phyloP scores from a whole-genome alignment of 495 filamentous ascomycete species.

The Aspergillus campestris region DNA sequence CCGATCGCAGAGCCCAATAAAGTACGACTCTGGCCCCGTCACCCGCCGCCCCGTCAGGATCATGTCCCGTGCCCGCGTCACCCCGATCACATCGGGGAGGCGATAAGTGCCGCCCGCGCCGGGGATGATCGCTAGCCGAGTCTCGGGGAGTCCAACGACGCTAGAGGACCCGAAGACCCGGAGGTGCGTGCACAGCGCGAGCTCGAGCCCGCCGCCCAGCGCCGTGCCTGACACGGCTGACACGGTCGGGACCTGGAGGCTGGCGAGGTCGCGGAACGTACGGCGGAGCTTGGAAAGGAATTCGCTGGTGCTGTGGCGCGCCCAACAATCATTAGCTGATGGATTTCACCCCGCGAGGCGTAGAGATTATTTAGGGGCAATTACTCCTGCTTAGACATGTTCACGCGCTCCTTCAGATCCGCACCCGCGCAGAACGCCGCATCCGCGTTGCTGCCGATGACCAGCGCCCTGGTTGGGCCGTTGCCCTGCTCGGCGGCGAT shows the following conservation, averaged over 20 bases:
- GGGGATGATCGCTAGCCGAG: slow-evolving; percentile 83
- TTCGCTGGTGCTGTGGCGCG: slow-evolving; percentile 47
- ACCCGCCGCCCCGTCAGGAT: slow-evolving; percentile 80
- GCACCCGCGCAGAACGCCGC: slow-evolving; percentile 87
- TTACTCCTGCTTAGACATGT: slow-evolving; percentile 63
- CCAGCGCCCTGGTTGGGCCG: slow-evolving; percentile 62
- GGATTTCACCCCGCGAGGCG: too few species aligned
- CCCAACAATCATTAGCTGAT: too few species aligned
- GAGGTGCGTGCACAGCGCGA: slow-evolving; percentile 78
- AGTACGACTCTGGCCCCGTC: slow-evolving; percentile 68
- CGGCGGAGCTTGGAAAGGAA: slow-evolving; percentile 70
- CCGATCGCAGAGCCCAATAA: slow-evolving; percentile 74
- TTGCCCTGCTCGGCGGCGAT: slow-evolving; percentile 59
- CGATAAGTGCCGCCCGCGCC: slow-evolving; percentile 90
- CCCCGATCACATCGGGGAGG: slow-evolving; percentile 67
- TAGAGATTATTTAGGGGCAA: too few species aligned
- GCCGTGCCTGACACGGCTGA: slow-evolving; percentile 71
- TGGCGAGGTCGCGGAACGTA: slow-evolving; percentile 58
- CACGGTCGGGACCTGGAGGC: slow-evolving; percentile 81
- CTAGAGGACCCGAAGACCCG: slow-evolving; percentile 71
- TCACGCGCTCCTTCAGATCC: slow-evolving; percentile 79
- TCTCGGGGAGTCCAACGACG: slow-evolving; percentile 78
- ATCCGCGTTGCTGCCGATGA: slow-evolving; percentile 71
- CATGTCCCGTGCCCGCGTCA: slow-evolving; percentile 67
- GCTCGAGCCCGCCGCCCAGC: slow-evolving; percentile 86